Evolutionary conservation across 1,284 basidiomycete species (phyloP).

Genomic region (Fomitopsis palustris): DNA sequence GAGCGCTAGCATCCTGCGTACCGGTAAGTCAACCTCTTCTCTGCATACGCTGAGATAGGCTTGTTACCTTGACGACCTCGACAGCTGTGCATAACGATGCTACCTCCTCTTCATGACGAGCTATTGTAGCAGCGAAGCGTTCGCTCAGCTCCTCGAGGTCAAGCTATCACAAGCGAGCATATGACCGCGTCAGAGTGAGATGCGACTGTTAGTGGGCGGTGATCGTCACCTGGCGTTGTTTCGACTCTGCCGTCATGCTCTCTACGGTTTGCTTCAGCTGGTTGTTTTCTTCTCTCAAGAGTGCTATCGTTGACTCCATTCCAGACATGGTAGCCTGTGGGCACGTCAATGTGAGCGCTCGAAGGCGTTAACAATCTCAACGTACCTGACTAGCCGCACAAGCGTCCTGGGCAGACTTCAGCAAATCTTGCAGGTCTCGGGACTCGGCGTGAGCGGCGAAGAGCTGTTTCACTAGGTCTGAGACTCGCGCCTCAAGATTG

Average conservation of each 20-base stretch:
- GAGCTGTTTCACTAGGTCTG: background rate
- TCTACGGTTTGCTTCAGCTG: background rate
- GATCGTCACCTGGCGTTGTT: background rate
- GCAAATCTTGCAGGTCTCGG: background rate
- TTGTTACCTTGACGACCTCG: background rate
- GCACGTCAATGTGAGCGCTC: background rate
- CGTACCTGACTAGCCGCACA: background rate
- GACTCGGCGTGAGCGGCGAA: background rate
- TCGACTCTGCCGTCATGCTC: background rate
- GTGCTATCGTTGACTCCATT: background rate
- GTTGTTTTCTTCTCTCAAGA: background rate
- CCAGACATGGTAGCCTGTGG: background rate
- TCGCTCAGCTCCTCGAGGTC: background rate
- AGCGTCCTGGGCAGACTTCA: background rate
- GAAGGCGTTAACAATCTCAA: background rate
- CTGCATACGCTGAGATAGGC: background rate
- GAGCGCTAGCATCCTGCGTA: background rate
- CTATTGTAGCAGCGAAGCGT: background rate
- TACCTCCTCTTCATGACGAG: background rate
- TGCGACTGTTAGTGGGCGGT: no score
- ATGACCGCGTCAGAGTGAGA: background rate
- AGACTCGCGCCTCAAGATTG: background rate
- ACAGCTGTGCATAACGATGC: background rate
- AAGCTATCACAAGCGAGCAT: background rate
- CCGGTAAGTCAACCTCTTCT: no score